Percentiles rank a stretch among this genome's conserved stretches.
These are phyloP conservation scores for Dioscorea cayenensis DNA, from an alignment of 116 monocot genomes.

Conservation along the genomic window DNA sequence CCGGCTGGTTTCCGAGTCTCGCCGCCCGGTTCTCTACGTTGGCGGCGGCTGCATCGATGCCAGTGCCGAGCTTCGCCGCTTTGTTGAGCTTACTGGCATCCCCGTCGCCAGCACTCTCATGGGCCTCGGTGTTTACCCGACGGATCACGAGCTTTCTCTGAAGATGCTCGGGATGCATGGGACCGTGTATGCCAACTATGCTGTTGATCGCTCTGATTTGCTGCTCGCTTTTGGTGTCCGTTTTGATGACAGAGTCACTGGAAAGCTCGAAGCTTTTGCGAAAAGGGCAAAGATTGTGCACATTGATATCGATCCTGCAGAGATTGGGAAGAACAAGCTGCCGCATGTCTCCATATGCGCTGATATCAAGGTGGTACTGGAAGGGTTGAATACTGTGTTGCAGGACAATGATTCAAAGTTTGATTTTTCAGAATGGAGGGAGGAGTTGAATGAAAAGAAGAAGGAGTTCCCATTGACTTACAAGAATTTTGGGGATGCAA, in stretches of 20 bases:
- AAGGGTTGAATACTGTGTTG: slow-evolving; percentile 41
- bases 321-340: slow-evolving; percentile 82
- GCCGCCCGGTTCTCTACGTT: slow-evolving; percentile 56
- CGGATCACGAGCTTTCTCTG: slow-evolving; percentile 38
- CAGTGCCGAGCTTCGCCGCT: slow-evolving; percentile 38
- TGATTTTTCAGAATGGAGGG: slow-evolving; percentile 56
- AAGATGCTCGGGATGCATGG: slow-evolving; percentile 94
- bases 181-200: slow-evolving; percentile 77
- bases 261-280: slow-evolving; percentile 80
- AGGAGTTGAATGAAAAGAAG: slow-evolving; percentile 67
- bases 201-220: slow-evolving; percentile 57
- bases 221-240: slow-evolving; percentile 81
- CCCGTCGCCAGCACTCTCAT: slow-evolving; percentile 72
- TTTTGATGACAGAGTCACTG: slow-evolving; percentile 81
- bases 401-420: slow-evolving; percentile 15
- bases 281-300: slow-evolving; percentile 75
- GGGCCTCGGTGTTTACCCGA: slow-evolving; percentile 62
- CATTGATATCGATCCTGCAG: slow-evolving; percentile 84
- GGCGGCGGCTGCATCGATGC: slow-evolving; percentile 63
- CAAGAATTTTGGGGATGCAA: slow-evolving; percentile 58
- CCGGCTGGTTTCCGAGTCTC: slow-evolving; percentile 44
- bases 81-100: slow-evolving; percentile 62
- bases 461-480: slow-evolving; percentile 46
- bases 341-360: slow-evolving; percentile 66
- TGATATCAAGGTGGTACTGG: slow-evolving; percentile 56